Evolutionary conservation across 164 flowering plant genomes (phyloP), one percentile per base, ranked within the genome.

Genomic region (Piper longum): DNA sequence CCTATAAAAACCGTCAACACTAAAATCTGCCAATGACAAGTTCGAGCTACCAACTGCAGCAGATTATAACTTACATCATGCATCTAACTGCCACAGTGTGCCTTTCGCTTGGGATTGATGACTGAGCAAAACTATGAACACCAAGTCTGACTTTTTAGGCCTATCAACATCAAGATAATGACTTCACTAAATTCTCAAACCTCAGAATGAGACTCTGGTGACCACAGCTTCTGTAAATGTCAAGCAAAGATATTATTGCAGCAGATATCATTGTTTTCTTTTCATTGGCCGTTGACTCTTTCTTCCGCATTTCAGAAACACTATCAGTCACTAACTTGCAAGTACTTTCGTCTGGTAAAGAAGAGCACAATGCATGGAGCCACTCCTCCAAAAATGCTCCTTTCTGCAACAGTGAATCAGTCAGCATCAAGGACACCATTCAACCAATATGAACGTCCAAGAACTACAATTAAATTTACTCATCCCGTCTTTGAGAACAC

Each of bases 381-480:
- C 98, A 91, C 43, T 78, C 81, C 76, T 88, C 96, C 14, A 91
- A 70, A 64, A 85, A 85, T 9, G 81, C 61, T 5, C 87, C 80
- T 80, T 91, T 91, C 95, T 90, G 62, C 11, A 61, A 9, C 43
- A 43, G 61, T 54, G 4, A 26, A 65, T n/a, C 59, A 8, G 16
- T 48, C 9, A 48, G 52, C 8, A 48, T 48, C 52, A 48, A 8
- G 7, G 52, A 6, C 7, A 44, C 11, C 11, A 44, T 19, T 36
- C 41, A 52, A 63, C 17, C 56, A 48, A 52, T 3, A 26, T 48
- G 9, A 14, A 2, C 6, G 9, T 54, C 11, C 16, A 62, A 62
- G 51, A 14, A 14, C 17, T 11, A 19, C 18, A 18, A 4, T 44
- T 11, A 5, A 44, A 11, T 6, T 44, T 44, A 1, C 11, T 44